phyloP scores from a whole-genome alignment of 805 yeast species.

The Candida insectalens region DNA sequence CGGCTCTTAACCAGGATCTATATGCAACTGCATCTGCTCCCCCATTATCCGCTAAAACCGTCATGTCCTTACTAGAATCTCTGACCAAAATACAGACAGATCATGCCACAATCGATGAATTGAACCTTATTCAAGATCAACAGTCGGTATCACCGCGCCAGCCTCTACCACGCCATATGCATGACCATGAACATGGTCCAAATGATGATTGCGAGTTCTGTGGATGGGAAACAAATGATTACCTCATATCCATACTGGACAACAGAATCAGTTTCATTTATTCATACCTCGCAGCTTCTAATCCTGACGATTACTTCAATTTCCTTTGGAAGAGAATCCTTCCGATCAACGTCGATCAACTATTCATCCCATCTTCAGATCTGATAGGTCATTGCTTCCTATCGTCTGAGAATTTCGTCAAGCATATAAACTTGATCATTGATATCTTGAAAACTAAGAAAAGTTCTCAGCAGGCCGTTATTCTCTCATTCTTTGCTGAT shows the following conservation, averaged over 20 bases:
- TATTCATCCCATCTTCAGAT: constrained; percentile 35
- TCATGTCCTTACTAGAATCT: background rate
- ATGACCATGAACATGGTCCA: background rate
- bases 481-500: constrained; percentile 36
- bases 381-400: constrained; percentile 33
- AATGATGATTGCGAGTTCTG: background rate
- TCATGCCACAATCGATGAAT: background rate
- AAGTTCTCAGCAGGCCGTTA: constrained; percentile 34
- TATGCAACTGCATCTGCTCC: constrained; percentile 1
- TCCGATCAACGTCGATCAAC: constrained; percentile 22
- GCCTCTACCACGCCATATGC: too few species aligned
- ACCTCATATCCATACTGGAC: constrained; percentile 26
- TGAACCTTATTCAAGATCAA: background rate
- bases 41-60: background rate
- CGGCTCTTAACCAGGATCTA: constrained; percentile 3
- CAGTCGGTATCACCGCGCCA: background rate
- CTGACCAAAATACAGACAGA: background rate
- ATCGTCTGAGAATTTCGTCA: constrained; percentile 25
- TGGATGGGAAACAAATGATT: background rate
- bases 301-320: constrained; percentile 32
- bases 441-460: constrained; percentile 29
- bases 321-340: constrained; percentile 22
- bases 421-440: constrained; percentile 31
- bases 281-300: constrained; percentile 40
- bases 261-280: constrained; percentile 29